These are phyloP conservation scores for Fusarium abutilonis DNA, from an alignment of 2,329 filamentous ascomycete species.

Conservation along the genomic window DNA sequence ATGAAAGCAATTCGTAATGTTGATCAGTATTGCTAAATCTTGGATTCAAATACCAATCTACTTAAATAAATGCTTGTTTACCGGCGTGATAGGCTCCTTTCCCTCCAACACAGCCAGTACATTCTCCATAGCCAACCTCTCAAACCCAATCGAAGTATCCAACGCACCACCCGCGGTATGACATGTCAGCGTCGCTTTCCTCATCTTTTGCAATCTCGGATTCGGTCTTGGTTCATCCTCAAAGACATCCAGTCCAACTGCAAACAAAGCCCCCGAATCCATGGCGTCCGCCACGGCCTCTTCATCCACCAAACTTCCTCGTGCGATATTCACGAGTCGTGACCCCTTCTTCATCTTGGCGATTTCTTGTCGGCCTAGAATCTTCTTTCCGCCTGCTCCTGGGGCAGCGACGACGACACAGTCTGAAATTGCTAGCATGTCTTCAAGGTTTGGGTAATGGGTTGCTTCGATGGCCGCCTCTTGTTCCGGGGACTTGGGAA, in stretches of 20 bases:
- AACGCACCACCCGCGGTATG: constrained; percentile 66
- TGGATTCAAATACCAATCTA: neutral
- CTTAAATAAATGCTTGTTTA: constrained; percentile 54
- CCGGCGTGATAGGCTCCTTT: constrained; percentile 47
- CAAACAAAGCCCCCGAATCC: constrained; percentile 23
- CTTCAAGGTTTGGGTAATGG: constrained; percentile 38
- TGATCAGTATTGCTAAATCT: no score
- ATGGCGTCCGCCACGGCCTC: constrained; percentile 30
- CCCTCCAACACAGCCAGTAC: constrained; percentile 58
- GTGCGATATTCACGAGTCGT: constrained; percentile 64
- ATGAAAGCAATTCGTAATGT: no score
- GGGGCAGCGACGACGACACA: constrained; percentile 26
- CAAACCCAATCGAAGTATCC: constrained; percentile 64
- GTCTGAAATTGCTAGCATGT: constrained; percentile 19
- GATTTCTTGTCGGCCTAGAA: constrained; percentile 39
- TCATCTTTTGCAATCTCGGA: constrained; percentile 45
- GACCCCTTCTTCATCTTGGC: constrained; percentile 60
- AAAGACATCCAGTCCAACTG: constrained; percentile 45
- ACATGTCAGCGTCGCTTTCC: constrained; percentile 57
- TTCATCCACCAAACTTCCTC: constrained; percentile 36
- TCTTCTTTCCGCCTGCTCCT: constrained; percentile 14
- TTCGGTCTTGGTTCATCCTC: constrained; percentile 24
- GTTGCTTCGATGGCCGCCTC: constrained; percentile 58
- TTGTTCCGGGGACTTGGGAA: constrained; percentile 50
- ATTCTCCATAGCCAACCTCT: constrained; percentile 64